Base-by-base conservation (phyloP, 768 basidiomycete genomes). In the Gelatoporia subvermispora region DNA sequence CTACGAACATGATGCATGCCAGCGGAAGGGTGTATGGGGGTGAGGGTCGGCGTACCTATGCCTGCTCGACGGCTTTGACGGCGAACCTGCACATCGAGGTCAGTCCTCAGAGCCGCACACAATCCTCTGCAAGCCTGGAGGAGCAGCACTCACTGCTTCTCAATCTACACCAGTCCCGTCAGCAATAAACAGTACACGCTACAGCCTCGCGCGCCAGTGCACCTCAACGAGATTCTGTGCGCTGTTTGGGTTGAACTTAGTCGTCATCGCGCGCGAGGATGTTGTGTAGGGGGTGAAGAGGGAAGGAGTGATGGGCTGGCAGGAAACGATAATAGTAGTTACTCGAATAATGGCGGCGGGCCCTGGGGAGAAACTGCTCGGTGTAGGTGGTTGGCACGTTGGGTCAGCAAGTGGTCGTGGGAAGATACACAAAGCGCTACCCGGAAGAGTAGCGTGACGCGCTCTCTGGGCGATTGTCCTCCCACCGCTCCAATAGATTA, bases 21-120 rank as follows among this genome's bases (percentile, higher is more conserved):
- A 22, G 28, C 17, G n/a, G 11, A 23, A 17, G 22, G n/a, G 5
- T 4, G 35, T 13, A 4, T 21, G 39, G 41, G 45, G 20, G 49
- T 42, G 31, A 41, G 36, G 40, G 46, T 16, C 40, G 41, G 39
- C 79, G 53, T 44, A 90, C 93, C 76, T 95, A 90, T 39, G 94
- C 91, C 56, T 98, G 93, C 65, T 99, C 94, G 44, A 98, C 93
- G 11, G 93, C 91, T 65, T 86, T 91, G 48, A 99, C 95, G 21
- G 91, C 91, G 64, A 93, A 93, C 61, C 85, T 88, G 44, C 21
- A 40, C 28, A 24, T 21, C 5, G 21, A 22, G 21, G 31, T 41
- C 18, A 46, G 46, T 18, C 40, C 24, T 28, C 17, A 25, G 20
- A 58, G 61, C 35, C 45, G 18, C 21, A 22, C 49, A 49, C 41